A percentile compares a stretch with the other conserved stretches of the same genome.
Evolutionary conservation across 2,329 filamentous ascomycete genomes (phyloP).

Genomic region (Apiospora phragmitis): DNA sequence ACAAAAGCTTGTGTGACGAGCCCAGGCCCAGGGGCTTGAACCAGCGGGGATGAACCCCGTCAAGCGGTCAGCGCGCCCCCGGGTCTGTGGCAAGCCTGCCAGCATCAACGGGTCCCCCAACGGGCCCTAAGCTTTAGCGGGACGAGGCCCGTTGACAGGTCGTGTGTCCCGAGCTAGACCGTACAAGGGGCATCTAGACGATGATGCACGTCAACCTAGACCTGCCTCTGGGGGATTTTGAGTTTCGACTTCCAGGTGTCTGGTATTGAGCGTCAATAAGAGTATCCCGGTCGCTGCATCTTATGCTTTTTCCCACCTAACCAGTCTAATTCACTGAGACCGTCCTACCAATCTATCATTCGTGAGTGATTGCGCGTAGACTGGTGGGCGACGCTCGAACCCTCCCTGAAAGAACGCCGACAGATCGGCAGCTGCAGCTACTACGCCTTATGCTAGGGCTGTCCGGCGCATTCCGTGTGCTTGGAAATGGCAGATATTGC

Average conservation of each 20-base stretch:
- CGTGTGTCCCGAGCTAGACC: background rate
- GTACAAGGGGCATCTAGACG: background rate
- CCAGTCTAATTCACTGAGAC: background rate
- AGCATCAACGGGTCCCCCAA: background rate
- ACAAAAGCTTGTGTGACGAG: background rate
- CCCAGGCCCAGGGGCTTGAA: background rate
- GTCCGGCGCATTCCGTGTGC: background rate
- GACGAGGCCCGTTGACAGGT: slow-evolving; percentile 8
- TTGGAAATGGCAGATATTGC: background rate
- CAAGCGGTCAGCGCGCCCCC: background rate
- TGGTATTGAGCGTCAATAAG: background rate
- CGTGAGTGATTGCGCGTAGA: background rate
- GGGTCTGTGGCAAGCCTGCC: background rate
- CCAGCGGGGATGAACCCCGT: slow-evolving; percentile 3
- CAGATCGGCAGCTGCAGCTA: background rate
- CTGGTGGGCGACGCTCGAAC: background rate
- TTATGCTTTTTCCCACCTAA: background rate
- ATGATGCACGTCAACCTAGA: slow-evolving; percentile 1
- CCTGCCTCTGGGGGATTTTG: background rate
- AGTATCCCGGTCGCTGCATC: background rate
- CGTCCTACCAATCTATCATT: background rate
- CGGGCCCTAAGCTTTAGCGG: slow-evolving; percentile 9
- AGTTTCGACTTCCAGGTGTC: background rate
- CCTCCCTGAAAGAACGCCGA: background rate
- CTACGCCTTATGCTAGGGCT: background rate